phyloP scores from a whole-genome alignment of 345 rosid genomes.

The Brassica nigra region DNA sequence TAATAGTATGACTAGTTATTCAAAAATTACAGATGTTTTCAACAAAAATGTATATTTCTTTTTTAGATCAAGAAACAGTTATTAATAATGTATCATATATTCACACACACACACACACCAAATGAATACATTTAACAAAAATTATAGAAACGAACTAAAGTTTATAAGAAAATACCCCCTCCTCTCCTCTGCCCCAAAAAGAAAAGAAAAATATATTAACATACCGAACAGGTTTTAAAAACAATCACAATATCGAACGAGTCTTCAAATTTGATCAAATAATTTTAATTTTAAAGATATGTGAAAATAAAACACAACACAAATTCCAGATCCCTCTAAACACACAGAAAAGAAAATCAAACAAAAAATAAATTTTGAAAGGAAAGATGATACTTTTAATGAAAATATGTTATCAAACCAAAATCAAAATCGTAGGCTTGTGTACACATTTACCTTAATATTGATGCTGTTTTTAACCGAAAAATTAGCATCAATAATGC shows the following conservation, averaged over 20 bases:
- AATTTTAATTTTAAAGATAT: background rate
- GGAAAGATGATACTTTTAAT: background rate
- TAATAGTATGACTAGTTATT: constrained; percentile 16
- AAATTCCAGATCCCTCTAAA: background rate
- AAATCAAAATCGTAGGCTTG: background rate
- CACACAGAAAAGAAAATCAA: background rate
- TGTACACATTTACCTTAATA: background rate
- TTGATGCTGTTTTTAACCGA: background rate
- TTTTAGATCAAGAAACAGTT: background rate
- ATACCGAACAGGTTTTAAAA: background rate
- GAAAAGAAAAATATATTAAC: background rate
- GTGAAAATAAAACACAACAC: background rate
- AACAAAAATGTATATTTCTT: constrained; percentile 23
- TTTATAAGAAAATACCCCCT: background rate
- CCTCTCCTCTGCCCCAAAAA: background rate
- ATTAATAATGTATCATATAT: background rate
- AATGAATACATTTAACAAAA: background rate
- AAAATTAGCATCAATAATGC: constrained; percentile 20
- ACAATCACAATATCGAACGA: background rate
- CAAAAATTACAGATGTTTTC: constrained; percentile 23
- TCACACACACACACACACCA: background rate
- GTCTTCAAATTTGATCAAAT: background rate
- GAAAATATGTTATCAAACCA: background rate
- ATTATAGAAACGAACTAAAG: background rate
- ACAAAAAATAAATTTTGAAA: background rate